Base-by-base conservation (phyloP, 495 filamentous ascomycete genomes). In the Penicillium steckii region DNA sequence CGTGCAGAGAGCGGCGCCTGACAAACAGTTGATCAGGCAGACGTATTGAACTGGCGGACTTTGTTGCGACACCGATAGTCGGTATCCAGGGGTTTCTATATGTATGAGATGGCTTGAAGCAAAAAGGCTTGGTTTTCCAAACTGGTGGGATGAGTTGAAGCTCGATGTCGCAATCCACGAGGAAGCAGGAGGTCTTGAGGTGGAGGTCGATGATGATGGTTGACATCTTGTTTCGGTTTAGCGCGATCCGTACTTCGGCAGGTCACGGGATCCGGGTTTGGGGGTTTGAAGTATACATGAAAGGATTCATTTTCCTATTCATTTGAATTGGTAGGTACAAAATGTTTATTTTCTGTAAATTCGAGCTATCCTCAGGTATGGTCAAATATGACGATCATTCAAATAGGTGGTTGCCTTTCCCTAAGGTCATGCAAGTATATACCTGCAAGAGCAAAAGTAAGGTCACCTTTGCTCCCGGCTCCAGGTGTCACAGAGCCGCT, bases 131-230 rank as follows among this genome's bases (percentile, higher is more conserved):
- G 23, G 17, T 41, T 48, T 24, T 26, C 44, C n/a, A 42, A 50
- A n/a, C 18, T 37, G 33, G 10, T 17, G 24, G 29, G 25, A 56
- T 50, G 46, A 48, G 48, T 52, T 40, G 52, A 56, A 58, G 55
- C n/a, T 17, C 22, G 50, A 52, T 35, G 50, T 57, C 44, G 55
- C 44, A 60, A 52, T 52, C 51, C 42, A 37, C 49, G 60, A 48
- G 41, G 42, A 48, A 46, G 46, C 50, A 42, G 48, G 42, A 44
- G 47, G 44, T 50, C 48, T 44, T 55, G 50, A 63, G 59, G 60
- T 57, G 68, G 68, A 64, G 64, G 62, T 55, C 43, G 52, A 61
- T 62, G 59, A 60, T 60, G 60, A 65, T 60, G 59, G 52, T 53
- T 60, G 55, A 33, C 41, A 18, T 50, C 59, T 58, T 18, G 18